Conservation (phyloP, 2,329 filamentous ascomycete species). For the Pyrenophora graminea region DNA sequence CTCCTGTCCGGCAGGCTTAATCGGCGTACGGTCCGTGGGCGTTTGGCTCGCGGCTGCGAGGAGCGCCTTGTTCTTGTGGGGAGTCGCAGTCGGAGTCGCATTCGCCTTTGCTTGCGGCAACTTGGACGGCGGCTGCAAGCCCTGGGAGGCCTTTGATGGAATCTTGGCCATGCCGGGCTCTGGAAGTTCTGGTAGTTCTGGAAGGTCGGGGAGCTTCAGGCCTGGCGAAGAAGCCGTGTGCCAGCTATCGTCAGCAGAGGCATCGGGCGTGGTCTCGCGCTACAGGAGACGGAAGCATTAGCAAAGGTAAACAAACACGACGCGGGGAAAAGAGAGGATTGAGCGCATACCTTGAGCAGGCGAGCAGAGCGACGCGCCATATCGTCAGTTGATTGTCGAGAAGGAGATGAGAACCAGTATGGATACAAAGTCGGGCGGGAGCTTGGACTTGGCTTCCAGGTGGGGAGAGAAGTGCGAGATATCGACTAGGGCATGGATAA, state of each 20-base stretch:
- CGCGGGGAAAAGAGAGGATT: neutral
- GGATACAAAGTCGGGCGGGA: slow-evolving; percentile 17
- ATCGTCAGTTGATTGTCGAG: slow-evolving; percentile 15
- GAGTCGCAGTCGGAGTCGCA: slow-evolving; percentile 48
- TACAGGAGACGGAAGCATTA: slow-evolving; percentile 23
- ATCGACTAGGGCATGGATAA: slow-evolving; percentile 23
- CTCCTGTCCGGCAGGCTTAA: slow-evolving; percentile 74
- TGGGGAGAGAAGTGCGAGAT: slow-evolving; percentile 20
- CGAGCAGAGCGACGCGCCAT: slow-evolving; percentile 46
- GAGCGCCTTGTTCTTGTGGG: slow-evolving; percentile 49
- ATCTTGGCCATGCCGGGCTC: slow-evolving; percentile 26
- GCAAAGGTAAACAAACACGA: slow-evolving; percentile 38
- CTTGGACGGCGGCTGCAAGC: slow-evolving; percentile 27
- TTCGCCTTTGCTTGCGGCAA: slow-evolving; percentile 21
- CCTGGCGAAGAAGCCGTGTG: slow-evolving; percentile 33
- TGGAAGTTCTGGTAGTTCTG: slow-evolving; percentile 24
- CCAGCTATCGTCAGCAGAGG: slow-evolving; percentile 29
- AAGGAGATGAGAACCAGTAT: slow-evolving; percentile 5
- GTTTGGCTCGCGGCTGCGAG: slow-evolving; percentile 35
- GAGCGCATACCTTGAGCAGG: slow-evolving; percentile 40
- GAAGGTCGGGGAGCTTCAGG: slow-evolving; percentile 28
- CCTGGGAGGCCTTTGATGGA: slow-evolving; percentile 26
- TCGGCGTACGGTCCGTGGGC: slow-evolving; percentile 66
- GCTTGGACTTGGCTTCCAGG: slow-evolving; percentile 34
- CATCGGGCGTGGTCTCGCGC: slow-evolving; percentile 33